These are phyloP conservation scores for Auricularia auricula-judae DNA, from an alignment of 768 basidiomycete species.

Conservation along the genomic window DNA sequence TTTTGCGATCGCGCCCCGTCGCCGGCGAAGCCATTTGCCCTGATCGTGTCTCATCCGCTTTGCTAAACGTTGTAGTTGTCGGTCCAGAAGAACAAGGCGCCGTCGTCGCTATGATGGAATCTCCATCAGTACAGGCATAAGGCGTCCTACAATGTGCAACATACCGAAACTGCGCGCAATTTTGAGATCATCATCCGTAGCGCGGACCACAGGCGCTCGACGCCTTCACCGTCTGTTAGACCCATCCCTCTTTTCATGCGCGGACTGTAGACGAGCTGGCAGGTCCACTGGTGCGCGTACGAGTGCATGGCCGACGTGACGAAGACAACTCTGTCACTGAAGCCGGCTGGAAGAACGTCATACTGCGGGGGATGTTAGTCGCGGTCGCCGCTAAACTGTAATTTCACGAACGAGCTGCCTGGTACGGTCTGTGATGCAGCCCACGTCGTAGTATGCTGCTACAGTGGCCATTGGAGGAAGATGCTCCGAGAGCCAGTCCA, in stretches of 20 bases:
- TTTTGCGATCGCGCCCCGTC: constrained; percentile 8
- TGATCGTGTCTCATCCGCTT: constrained; percentile 18
- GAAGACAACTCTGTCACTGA: constrained; percentile 10
- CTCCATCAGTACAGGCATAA: neutral
- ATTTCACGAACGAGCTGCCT: neutral
- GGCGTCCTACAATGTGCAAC: neutral
- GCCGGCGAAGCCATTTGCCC: constrained; percentile 22
- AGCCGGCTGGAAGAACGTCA: constrained; percentile 17
- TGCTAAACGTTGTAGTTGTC: constrained; percentile 19
- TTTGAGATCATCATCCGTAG: constrained; percentile 22
- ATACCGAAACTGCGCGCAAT: constrained; percentile 1
- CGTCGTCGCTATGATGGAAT: constrained; percentile 12
- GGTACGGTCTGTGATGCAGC: neutral
- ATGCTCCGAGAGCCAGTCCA: neutral
- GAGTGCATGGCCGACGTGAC: neutral
- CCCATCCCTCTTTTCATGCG: constrained; percentile 19
- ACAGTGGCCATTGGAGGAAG: neutral
- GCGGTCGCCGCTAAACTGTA: neutral
- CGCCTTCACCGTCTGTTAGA: constrained; percentile 21
- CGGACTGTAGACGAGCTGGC: constrained; percentile 12
- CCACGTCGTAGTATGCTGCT: neutral
- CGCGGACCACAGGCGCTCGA: constrained; percentile 27
- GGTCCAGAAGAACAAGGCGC: constrained; percentile 25
- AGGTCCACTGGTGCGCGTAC: constrained; percentile 8
- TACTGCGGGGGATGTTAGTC: constrained; percentile 19